These are phyloP conservation scores for Globisporangium spinosum DNA, from an alignment of 352 stramenopile species.

Conservation along the genomic window DNA sequence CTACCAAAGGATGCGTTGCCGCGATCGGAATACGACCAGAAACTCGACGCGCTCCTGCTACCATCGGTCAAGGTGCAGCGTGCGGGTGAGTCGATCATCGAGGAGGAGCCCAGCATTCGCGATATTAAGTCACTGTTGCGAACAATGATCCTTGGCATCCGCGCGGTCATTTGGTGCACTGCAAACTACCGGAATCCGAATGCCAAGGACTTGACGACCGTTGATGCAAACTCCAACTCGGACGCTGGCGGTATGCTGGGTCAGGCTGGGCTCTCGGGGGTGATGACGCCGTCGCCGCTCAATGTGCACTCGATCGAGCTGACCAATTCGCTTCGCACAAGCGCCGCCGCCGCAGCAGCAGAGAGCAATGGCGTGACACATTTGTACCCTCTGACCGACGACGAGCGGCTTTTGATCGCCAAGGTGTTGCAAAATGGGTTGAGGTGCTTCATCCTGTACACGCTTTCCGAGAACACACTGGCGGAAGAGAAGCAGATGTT, in stretches of 20 bases:
- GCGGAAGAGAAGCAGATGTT: conserved; percentile 94
- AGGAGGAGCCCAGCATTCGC: conserved; percentile 78
- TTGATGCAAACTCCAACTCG: conserved; percentile 46
- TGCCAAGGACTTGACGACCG: conserved; percentile 76
- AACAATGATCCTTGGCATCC: conserved; percentile 97
- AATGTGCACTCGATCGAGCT: conserved; percentile 19
- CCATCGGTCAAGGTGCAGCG: conserved; percentile 50
- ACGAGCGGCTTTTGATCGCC: conserved; percentile 91
- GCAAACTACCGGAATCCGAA: conserved; percentile 90
- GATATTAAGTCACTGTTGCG: conserved; percentile 93
- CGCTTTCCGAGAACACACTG: conserved; percentile 80
- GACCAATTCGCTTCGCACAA: conserved; percentile 9
- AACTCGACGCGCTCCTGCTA: conserved; percentile 59
- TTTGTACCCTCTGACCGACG: conserved; percentile 87
- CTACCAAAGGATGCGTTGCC: conserved; percentile 49
- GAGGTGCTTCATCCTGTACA: conserved; percentile 93
- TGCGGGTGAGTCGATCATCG: conserved; percentile 46
- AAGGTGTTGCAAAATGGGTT: conserved; percentile 92
- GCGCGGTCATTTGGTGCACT: conserved; percentile 98
- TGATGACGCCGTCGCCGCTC: conserved; percentile 17
- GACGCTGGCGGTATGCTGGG: conserved; percentile 18
- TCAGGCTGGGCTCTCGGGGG: conserved; percentile 11
- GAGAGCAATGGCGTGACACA: conserved; percentile 31
- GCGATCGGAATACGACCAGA: conserved; percentile 71
- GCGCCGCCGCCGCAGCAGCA: conserved; percentile 3